Evolutionary conservation across 1,139 yeast genomes (phyloP).

Genomic region (Diutina pseudorugosa): DNA sequence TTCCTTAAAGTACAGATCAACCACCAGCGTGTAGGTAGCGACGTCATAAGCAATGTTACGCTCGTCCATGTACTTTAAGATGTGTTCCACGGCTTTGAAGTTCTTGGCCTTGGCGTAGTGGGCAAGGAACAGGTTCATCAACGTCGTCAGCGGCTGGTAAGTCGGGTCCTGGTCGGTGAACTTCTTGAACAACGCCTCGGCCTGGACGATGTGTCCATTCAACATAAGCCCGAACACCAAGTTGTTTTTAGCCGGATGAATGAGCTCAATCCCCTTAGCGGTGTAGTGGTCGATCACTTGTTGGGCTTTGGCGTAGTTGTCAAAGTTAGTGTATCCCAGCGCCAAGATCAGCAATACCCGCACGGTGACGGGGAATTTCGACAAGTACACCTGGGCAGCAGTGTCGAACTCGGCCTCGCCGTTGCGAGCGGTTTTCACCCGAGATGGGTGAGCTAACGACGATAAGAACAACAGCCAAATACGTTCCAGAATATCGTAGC

Average conservation of each 20-base stretch:
- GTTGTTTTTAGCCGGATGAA: conserved; percentile 22
- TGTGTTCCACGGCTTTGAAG: conserved; percentile 26
- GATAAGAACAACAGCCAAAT: conserved; percentile 28
- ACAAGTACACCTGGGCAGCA: conserved; percentile 16
- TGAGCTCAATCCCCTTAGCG: conserved; percentile 13
- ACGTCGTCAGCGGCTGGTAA: conserved; percentile 21
- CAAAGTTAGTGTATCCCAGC: conserved; percentile 25
- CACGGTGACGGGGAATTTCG: conserved; percentile 12
- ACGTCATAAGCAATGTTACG: conserved; percentile 44
- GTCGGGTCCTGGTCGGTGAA: conserved; percentile 15
- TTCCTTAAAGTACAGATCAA: conserved; percentile 43
- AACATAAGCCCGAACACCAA: conserved; percentile 23
- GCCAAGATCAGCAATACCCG: conserved; percentile 20
- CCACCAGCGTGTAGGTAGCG: conserved; percentile 53
- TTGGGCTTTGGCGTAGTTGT: conserved; percentile 21
- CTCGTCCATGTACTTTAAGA: conserved; percentile 24
- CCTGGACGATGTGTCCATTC: conserved; percentile 19
- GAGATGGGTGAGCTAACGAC: conserved; percentile 23
- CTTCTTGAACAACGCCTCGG: conserved; percentile 22
- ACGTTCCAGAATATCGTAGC: conserved; percentile 16
- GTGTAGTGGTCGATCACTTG: conserved; percentile 14
- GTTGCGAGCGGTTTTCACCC: conserved; percentile 11
- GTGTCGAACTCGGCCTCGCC: conserved; percentile 16
- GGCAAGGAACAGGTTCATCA: conserved; percentile 26
- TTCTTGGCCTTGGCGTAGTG: conserved; percentile 20